Percentiles rank a stretch among this genome's conserved stretches.
phyloP scores from a whole-genome alignment of 1,284 basidiomycete genomes.

The Cryptococcus sp. region DNA sequence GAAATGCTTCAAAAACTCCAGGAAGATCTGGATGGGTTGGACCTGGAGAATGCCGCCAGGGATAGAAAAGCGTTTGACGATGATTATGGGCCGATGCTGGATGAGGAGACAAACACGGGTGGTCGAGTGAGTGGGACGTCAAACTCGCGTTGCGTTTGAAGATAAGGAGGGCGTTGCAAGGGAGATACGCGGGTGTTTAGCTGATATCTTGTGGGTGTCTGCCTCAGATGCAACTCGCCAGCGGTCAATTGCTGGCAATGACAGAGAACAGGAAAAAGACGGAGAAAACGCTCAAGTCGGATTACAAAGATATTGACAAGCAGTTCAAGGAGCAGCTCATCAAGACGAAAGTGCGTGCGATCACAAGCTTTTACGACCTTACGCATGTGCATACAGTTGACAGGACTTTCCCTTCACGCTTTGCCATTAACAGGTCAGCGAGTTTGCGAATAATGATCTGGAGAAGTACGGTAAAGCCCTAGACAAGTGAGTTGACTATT shows the following conservation, averaged over 20 bases:
- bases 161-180: background rate
- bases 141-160: background rate
- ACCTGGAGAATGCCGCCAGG: slow-evolving; percentile 78
- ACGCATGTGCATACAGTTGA: background rate
- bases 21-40: slow-evolving; percentile 69
- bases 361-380: no score
- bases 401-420: background rate
- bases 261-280: slow-evolving; percentile 67
- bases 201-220: background rate
- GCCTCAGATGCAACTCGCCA: slow-evolving; percentile 73
- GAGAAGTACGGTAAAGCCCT: slow-evolving; percentile 97
- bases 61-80: slow-evolving; percentile 80
- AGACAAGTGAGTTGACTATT: slow-evolving; percentile 82
- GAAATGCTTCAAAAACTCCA: slow-evolving; percentile 69
- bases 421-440: slow-evolving; percentile 68
- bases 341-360: slow-evolving; percentile 76
- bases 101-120: slow-evolving; percentile 53
- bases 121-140: slow-evolving; percentile 61
- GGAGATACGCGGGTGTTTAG: background rate
- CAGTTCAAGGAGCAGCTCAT: slow-evolving; percentile 87
- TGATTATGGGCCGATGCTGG: slow-evolving; percentile 71
- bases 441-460: slow-evolving; percentile 90
- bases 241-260: slow-evolving; percentile 78
- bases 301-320: slow-evolving; percentile 84
- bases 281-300: slow-evolving; percentile 70